phyloP scores from a whole-genome alignment of 352 stramenopile genomes.

The Globisporangium ultimum region DNA sequence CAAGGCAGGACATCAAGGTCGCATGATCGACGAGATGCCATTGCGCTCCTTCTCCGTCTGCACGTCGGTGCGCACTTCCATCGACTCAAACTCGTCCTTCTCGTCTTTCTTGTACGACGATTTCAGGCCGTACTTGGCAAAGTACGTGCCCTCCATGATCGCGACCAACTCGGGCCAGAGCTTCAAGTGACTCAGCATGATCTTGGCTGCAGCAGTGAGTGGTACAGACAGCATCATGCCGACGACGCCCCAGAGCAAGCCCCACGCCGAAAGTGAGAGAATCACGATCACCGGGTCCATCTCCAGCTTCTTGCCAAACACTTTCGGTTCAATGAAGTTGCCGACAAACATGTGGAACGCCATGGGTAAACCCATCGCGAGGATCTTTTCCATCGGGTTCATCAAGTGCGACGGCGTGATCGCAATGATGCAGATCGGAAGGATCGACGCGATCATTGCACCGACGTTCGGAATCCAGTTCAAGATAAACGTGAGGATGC shows the following conservation, averaged over 20 bases:
- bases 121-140: conserved; percentile 69
- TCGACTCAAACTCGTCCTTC: conserved; percentile 59
- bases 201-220: conserved; percentile 81
- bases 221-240: conserved; percentile 89
- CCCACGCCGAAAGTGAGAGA: conserved; percentile 84
- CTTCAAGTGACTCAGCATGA: conserved; percentile 84
- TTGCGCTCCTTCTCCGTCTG: conserved; percentile 47
- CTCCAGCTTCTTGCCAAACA: conserved; percentile 84
- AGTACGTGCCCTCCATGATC: conserved; percentile 86
- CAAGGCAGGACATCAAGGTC: conserved; percentile 12
- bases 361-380: conserved; percentile 81
- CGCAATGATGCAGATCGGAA: conserved; percentile 82
- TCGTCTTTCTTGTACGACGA: conserved; percentile 71
- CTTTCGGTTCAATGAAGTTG: conserved; percentile 87
- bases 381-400: conserved; percentile 89
- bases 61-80: conserved; percentile 67
- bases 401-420: conserved; percentile 83
- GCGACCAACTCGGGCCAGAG: conserved; percentile 86
- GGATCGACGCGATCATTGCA: conserved; percentile 84
- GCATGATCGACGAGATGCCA: conserved; percentile 21
- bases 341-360: conserved; percentile 89
- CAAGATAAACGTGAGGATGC: conserved; percentile 86
- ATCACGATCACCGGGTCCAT: conserved; percentile 88
- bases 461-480: conserved; percentile 90
- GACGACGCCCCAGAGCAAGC: conserved; percentile 81